A percentile compares a stretch with the other conserved stretches of the same genome.
Conservation (phyloP, 1,284 basidiomycete species). For the Taiwanofungus camphoratus region DNA sequence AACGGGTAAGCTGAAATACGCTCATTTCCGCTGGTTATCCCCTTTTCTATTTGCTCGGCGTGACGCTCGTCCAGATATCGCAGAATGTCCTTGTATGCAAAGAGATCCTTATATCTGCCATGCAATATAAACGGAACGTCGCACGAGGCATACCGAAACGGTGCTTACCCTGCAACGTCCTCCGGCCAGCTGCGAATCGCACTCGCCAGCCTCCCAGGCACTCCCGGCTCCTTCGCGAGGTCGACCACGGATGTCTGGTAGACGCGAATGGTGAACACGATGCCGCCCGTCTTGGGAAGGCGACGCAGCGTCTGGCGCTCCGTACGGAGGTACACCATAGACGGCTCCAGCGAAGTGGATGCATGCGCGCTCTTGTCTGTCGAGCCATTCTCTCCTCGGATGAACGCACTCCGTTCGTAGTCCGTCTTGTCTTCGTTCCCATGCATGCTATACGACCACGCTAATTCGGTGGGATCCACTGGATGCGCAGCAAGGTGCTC, state of each 20-base stretch:
- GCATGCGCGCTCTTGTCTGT: not conserved
- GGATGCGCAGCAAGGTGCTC: conserved; percentile 19
- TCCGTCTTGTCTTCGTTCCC: conserved; percentile 52
- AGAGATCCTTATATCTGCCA: conserved; percentile 52
- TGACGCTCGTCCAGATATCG: conserved; percentile 44
- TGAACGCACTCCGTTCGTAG: conserved; percentile 21
- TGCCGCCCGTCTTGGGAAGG: conserved; percentile 58
- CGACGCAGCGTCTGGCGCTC: conserved; percentile 74
- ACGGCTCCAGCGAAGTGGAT: conserved; percentile 22
- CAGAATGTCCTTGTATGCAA: conserved; percentile 42
- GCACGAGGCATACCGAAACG: not conserved
- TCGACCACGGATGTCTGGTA: conserved; percentile 60
- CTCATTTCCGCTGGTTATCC: conserved; percentile 12
- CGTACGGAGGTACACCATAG: conserved; percentile 53
- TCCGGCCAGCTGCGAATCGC: conserved; percentile 66
- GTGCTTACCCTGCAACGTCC: conserved; percentile 45
- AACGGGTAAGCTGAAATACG: conserved; percentile 16
- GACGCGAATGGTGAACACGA: conserved; percentile 75
- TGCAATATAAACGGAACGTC: not conserved
- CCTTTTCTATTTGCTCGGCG: conserved; percentile 28
- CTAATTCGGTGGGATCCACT: conserved; percentile 59
- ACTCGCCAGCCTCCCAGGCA: conserved; percentile 61
- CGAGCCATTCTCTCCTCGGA: conserved; percentile 10
- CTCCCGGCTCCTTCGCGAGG: conserved; percentile 55
- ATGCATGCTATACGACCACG: conserved; percentile 60